Base-by-base conservation (phyloP, 1,284 basidiomycete genomes). In the Leccinum proliferum region DNA sequence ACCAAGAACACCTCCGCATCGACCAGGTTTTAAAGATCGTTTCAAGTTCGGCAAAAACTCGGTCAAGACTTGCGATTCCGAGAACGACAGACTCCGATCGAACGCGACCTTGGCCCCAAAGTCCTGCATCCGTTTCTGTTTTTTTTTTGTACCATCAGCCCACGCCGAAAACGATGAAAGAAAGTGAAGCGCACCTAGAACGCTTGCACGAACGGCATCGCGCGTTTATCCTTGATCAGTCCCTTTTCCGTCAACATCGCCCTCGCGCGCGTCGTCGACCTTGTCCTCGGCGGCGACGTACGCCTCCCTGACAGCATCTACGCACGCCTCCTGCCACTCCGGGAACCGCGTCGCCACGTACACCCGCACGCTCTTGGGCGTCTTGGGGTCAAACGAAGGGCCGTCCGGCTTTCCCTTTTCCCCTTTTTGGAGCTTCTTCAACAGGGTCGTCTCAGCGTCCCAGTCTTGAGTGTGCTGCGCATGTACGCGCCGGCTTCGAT, bases 261-360 rank as follows among this genome's bases (percentile, higher is more conserved):
- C 70, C 89, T 84, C 64, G 97, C 84, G 75, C 58, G 79, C 87
- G 72, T 98, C 95, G 74, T 99, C 93, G 50, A 98, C 88, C 68
- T 81, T 83, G 65, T 87, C 83, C 29, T 79, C 79, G 59, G 78
- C 76, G 59, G 79, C 79, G 64, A 83, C 79, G 72, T 90, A 95
- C 25, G 89, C 81, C 15, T 86, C 85, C 77, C 87, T 84, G 61
- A 98, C 82, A 55, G 88, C 79, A 68, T 86, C 84, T 58, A 98
- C 90, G 70, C 92, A 92, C 52, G 77, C 76, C 71, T 94, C 86
- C 76, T 99, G 96, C 96, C 96, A 99, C 67, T 87, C 89, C 0
- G 96, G 96, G 87, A 96, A 98, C 63, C 81, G 77, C 55, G 87
- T 93, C 59, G 97, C 93, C 58, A 98, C 92, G 76, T 93, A 98